These are phyloP conservation scores for Yamadazyma spencermartinsiae DNA, from an alignment of 1,139 yeast genomes.

Conservation along the genomic window DNA sequence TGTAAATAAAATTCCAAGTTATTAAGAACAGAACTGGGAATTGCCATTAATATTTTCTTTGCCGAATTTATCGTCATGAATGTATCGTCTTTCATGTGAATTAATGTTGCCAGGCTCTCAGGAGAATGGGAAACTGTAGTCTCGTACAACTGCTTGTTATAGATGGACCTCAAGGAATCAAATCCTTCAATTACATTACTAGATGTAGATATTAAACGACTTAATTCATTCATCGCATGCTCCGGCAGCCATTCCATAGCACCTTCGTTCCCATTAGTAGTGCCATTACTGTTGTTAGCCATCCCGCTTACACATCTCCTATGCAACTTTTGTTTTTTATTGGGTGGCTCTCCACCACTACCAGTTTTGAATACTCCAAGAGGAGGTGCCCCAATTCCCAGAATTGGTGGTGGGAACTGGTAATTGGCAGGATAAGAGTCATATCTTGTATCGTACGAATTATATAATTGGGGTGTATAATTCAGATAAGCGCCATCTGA, in stretches of 20 bases:
- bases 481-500: neutral
- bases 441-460: neutral
- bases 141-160: conserved; percentile 3
- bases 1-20: conserved; percentile 10
- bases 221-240: neutral
- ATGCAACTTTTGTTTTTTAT: no score
- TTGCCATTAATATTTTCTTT: conserved; percentile 4
- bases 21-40: conserved; percentile 9
- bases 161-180: conserved; percentile 1
- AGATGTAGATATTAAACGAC: conserved; percentile 1
- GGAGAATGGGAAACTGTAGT: neutral
- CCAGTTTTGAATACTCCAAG: neutral
- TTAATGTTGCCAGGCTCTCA: neutral
- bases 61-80: neutral
- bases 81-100: neutral
- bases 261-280: no score
- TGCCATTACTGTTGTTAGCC: no score
- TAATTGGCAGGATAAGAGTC: conserved; percentile 6
- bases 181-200: conserved; percentile 2
- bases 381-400: neutral
- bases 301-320: no score
- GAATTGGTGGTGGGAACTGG: conserved; percentile 5
- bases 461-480: conserved; percentile 1
- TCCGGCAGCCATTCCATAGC: neutral
- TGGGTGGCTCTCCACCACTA: neutral